A percentile compares a stretch with the other conserved stretches of the same genome.
phyloP scores from a whole-genome alignment of 371 early-diverging fungal species.

The Vairimorpha apis region DNA sequence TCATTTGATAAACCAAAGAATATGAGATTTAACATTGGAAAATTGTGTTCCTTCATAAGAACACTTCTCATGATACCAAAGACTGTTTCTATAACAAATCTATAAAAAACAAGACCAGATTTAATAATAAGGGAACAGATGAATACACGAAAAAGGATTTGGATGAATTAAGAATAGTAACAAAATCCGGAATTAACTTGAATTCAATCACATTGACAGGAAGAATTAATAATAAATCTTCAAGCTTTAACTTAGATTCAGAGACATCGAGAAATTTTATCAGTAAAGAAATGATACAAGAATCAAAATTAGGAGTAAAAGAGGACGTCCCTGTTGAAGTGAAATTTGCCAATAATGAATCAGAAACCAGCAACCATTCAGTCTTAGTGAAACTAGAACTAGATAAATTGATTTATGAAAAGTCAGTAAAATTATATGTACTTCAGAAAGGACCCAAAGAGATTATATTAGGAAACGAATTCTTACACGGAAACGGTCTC shows the following conservation, averaged over 20 bases:
- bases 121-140: background rate
- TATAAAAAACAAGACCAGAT: background rate
- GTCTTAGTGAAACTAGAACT: background rate
- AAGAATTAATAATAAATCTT: background rate
- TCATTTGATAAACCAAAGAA: no score
- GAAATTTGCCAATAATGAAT: background rate
- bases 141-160: no score
- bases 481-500: background rate
- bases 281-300: background rate
- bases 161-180: no score
- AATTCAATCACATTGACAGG: background rate
- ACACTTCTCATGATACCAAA: background rate
- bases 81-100: background rate
- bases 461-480: background rate
- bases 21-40: background rate
- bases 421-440: background rate
- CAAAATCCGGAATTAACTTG: background rate
- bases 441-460: background rate
- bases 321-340: background rate
- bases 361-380: background rate
- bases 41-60: background rate
- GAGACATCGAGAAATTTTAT: conserved; percentile 5
- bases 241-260: background rate
- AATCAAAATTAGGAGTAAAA: background rate
- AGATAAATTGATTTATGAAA: background rate